These are phyloP conservation scores for Phytophthora fragariae DNA, from an alignment of 352 stramenopile genomes.

Conservation along the genomic window DNA sequence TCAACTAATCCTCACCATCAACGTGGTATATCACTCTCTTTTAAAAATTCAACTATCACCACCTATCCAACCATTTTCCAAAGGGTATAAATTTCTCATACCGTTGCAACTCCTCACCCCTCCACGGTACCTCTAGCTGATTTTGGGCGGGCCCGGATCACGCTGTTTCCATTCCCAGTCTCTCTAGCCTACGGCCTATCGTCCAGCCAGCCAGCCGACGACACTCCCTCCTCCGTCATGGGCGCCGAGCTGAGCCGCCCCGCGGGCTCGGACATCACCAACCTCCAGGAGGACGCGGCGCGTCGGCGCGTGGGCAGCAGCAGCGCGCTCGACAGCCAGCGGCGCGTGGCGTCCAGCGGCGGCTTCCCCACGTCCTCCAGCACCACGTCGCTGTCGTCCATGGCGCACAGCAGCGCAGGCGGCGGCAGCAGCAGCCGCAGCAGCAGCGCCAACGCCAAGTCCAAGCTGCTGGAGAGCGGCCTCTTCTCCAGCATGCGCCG, in stretches of 20 bases:
- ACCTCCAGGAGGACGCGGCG: constrained; percentile 40
- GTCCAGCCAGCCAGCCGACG: too few relatives aligned
- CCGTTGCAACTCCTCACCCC: neutral
- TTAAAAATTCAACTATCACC: too few relatives aligned
- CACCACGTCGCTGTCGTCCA: constrained; percentile 63
- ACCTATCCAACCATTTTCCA: neutral
- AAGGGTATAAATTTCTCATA: neutral
- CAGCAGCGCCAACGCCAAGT: constrained; percentile 55
- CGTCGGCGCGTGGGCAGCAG: constrained; percentile 78
- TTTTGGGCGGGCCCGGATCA: neutral
- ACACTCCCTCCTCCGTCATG: constrained; percentile 37
- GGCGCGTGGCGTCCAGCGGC: constrained; percentile 20
- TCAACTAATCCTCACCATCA: neutral
- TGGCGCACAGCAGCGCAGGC: constrained; percentile 28
- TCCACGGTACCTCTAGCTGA: neutral
- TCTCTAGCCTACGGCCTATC: neutral
- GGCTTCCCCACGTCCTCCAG: constrained; percentile 58
- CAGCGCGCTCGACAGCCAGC: constrained; percentile 51
- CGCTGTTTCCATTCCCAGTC: neutral
- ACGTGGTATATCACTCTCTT: too few relatives aligned
- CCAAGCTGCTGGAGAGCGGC: constrained; percentile 47
- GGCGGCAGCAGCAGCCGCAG: constrained; percentile 49
- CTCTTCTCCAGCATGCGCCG: constrained; percentile 70
- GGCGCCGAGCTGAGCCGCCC: constrained; percentile 76
- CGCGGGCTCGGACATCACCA: constrained; percentile 37